Conservation (phyloP, 1,139 yeast genomes). For the Geotrichum carabidarum region DNA sequence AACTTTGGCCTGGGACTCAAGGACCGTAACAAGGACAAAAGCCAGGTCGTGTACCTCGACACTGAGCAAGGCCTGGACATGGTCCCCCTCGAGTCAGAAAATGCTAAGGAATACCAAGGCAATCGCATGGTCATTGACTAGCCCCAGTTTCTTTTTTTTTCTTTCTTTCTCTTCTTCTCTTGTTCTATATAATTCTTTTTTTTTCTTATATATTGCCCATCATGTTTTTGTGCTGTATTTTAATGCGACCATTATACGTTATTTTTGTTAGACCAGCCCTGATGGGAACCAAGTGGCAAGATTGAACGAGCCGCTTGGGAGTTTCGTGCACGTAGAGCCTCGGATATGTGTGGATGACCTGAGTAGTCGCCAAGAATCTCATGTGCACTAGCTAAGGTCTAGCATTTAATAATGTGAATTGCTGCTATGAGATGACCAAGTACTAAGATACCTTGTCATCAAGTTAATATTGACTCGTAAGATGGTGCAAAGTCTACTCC, state of each 20-base stretch:
- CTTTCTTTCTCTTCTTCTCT: background rate
- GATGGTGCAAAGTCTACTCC: too few species aligned
- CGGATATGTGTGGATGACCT: too few species aligned
- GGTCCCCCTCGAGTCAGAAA: background rate
- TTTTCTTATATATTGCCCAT: background rate
- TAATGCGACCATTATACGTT: background rate
- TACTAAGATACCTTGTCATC: too few species aligned
- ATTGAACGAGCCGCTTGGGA: too few species aligned
- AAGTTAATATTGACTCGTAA: too few species aligned
- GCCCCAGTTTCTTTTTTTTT: background rate
- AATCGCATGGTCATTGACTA: background rate
- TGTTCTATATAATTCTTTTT: background rate
- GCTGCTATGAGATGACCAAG: too few species aligned
- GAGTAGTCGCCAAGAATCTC: too few species aligned
- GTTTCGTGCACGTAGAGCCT: too few species aligned
- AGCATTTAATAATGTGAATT: too few species aligned
- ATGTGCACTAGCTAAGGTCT: too few species aligned
- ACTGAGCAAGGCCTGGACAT: background rate
- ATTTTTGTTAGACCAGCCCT: too few species aligned
- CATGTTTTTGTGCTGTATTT: background rate
- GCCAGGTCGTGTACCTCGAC: background rate
- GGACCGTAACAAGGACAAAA: slow-evolving; percentile 15
- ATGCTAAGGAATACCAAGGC: background rate
- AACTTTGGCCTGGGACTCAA: slow-evolving; percentile 45
- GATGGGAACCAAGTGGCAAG: too few species aligned